phyloP scores from a whole-genome alignment of 768 basidiomycete genomes.

The Leccinum pellstonianum region DNA sequence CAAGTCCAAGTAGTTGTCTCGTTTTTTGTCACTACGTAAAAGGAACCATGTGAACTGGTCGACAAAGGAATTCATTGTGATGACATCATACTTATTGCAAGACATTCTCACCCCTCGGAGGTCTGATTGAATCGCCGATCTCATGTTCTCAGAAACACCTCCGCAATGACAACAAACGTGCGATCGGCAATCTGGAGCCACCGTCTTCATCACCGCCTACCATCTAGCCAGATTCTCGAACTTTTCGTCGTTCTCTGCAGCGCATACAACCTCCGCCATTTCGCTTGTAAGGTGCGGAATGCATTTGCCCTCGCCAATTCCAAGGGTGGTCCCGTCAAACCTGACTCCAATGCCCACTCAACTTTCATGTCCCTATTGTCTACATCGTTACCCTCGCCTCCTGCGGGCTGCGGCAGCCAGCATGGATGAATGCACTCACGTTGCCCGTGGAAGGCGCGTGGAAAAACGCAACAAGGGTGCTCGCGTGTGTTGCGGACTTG shows the following conservation, averaged over 20 bases:
- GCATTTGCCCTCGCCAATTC: background rate
- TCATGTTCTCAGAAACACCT: no score
- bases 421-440: background rate
- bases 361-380: background rate
- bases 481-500: background rate
- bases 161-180: no score
- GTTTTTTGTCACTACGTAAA: background rate
- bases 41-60: background rate
- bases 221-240: background rate
- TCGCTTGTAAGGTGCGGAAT: background rate
- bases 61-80: background rate
- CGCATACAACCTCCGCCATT: background rate
- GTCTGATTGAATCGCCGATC: no score
- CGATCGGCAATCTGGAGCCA: no score
- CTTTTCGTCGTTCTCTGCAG: constrained; percentile 5
- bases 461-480: background rate
- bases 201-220: no score
- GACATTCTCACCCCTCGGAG: no score
- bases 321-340: constrained; percentile 6
- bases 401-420: background rate
- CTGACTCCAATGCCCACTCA: constrained; percentile 3
- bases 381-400: background rate
- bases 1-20: constrained; percentile 24
- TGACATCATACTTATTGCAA: background rate
- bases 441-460: background rate